Evolutionary conservation across 192 early-diverging fungal genomes (phyloP).

Genomic region (Oehlia diaphana): DNA sequence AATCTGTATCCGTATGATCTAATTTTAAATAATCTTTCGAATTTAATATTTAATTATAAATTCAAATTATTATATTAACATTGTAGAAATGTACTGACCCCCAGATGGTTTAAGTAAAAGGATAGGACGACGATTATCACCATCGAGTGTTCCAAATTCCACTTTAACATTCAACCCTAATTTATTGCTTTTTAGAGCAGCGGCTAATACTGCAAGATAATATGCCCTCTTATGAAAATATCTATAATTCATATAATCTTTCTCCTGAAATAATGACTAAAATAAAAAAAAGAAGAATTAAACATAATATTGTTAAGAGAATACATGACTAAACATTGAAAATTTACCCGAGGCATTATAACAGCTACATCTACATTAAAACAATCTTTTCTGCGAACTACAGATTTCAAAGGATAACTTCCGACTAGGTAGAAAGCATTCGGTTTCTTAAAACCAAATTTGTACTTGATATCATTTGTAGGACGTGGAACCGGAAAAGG

Average conservation of each 20-base stretch:
- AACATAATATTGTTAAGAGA: not conserved
- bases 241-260: constrained; percentile 90
- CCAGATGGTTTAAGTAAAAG: constrained; percentile 56
- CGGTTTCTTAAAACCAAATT: constrained; percentile 78
- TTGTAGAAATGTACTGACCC: constrained; percentile 35
- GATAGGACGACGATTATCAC: constrained; percentile 66
- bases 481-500: constrained; percentile 82
- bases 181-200: constrained; percentile 49
- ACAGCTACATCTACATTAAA: constrained; percentile 90
- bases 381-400: constrained; percentile 53
- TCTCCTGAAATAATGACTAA: constrained; percentile 79
- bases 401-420: constrained; percentile 81
- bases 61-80: not conserved
- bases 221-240: constrained; percentile 97
- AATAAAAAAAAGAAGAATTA: constrained; percentile 1
- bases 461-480: constrained; percentile 67
- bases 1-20: constrained; percentile 64
- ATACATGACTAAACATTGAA: not conserved
- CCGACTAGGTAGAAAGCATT: constrained; percentile 80
- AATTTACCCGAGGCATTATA: constrained; percentile 76
- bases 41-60: not conserved
- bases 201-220: constrained; percentile 79
- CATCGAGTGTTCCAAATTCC: constrained; percentile 53
- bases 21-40: not conserved
- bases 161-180: constrained; percentile 52